Evolutionary conservation across 208 protist species (phyloP).

Genomic region (Acanthamoeba polyphaga): DNA sequence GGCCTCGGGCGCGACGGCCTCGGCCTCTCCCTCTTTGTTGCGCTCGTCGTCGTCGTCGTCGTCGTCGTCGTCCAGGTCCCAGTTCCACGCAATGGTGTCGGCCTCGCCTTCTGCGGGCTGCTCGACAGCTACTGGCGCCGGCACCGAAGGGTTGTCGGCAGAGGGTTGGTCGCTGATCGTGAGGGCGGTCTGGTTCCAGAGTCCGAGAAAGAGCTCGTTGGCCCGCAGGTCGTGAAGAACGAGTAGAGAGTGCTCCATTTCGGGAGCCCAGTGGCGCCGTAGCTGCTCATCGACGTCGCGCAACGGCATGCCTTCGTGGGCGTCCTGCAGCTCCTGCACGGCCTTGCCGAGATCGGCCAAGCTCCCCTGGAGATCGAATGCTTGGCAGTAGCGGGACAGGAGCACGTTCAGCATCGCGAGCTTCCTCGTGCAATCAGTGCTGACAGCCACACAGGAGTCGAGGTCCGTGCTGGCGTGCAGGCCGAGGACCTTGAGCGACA

Average conservation of each 20-base stretch:
- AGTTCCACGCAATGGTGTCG: constrained; percentile 16
- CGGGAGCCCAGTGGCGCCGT: not conserved
- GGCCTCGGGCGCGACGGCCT: not conserved
- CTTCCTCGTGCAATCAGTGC: not conserved
- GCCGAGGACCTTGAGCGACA: not conserved
- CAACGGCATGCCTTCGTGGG: not conserved
- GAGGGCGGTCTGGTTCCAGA: constrained; percentile 54
- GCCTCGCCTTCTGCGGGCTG: not conserved
- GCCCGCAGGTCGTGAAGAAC: constrained; percentile 7
- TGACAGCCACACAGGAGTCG: not conserved
- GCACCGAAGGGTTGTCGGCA: not conserved
- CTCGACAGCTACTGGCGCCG: not conserved
- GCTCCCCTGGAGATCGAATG: not conserved
- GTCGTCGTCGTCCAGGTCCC: not conserved
- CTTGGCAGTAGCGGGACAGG: constrained; percentile 42
- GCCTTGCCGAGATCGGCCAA: not conserved
- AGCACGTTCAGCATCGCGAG: not conserved
- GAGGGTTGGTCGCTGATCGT: not conserved
- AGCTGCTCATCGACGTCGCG: not conserved
- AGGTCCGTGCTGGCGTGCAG: not conserved
- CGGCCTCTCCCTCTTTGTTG: not conserved
- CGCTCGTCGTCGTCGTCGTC: not conserved
- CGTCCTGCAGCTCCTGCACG: constrained; percentile 36
- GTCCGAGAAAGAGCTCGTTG: constrained; percentile 51
- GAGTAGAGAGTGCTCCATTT: not conserved